phyloP scores from a whole-genome alignment of 2,329 filamentous ascomycete genomes.

The Arthrobotrys iridis region DNA sequence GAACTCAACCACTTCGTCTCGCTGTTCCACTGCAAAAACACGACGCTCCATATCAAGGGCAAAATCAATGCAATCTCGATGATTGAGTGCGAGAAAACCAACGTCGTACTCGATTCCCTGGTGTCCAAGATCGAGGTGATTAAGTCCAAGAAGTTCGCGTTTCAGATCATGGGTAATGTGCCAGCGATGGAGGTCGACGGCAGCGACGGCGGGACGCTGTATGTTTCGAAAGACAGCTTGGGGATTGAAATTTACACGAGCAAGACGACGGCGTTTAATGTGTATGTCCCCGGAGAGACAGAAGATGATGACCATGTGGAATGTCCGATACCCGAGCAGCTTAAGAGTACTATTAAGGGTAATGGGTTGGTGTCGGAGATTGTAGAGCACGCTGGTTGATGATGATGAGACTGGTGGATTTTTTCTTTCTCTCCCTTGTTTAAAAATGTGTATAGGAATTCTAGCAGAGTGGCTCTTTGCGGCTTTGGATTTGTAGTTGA shows the following conservation, averaged over 20 bases:
- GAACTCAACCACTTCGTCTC: slow-evolving; percentile 87
- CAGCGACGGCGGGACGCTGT: slow-evolving; percentile 87
- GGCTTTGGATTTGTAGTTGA: background rate
- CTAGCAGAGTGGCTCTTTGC: background rate
- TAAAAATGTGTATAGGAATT: background rate
- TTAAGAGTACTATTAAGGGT: slow-evolving; percentile 77
- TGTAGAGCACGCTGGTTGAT: slow-evolving; percentile 86
- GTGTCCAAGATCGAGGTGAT: slow-evolving; percentile 94
- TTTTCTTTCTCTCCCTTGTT: background rate
- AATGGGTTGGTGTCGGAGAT: slow-evolving; percentile 89
- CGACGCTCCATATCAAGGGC: slow-evolving; percentile 85
- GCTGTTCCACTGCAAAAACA: slow-evolving; percentile 90
- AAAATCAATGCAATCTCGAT: slow-evolving; percentile 98
- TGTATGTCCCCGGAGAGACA: slow-evolving; percentile 77
- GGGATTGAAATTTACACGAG: slow-evolving; percentile 85
- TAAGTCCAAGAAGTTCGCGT: slow-evolving; percentile 90
- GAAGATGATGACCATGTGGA: slow-evolving; percentile 86
- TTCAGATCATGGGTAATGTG: slow-evolving; percentile 87
- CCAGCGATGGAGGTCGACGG: slow-evolving; percentile 93
- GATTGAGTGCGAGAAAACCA: slow-evolving; percentile 86
- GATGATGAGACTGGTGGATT: slow-evolving; percentile 28
- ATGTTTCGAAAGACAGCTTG: slow-evolving; percentile 81
- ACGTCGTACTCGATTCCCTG: slow-evolving; percentile 86
- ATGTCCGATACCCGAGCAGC: slow-evolving; percentile 88
- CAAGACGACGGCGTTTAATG: slow-evolving; percentile 86